Evolutionary conservation across 176 grass and related monocot genomes (phyloP), one percentile per base, ranked within the genome.

Genomic region (Puccinellia tenuiflora): DNA sequence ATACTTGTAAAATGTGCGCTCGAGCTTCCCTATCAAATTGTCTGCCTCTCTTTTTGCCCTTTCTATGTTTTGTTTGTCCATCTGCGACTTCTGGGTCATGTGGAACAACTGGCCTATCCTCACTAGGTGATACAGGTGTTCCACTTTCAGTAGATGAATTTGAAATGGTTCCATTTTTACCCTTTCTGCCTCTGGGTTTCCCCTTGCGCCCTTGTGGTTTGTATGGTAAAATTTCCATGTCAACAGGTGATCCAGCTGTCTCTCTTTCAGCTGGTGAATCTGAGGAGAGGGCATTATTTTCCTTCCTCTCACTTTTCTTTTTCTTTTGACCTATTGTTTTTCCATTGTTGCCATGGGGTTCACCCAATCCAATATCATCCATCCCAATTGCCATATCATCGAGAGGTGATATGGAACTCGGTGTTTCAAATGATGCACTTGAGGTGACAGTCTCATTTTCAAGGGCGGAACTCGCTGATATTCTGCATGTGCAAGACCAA

Each of bases 11-110:
- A 88, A 95, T 86, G 62, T 90, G 74, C 14, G 89, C 92, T 85
- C 96, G 96, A 78, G 65, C 88, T 60, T 95, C 96, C 79, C 96
- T 83, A 85, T 98, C 96, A 91, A 98, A 98, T 73, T 79, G 87
- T 7, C 92, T 90, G 54, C 96, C 96, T 90, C 90, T 98, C 82
- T 98, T 98, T 85, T 81, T 93, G 39, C 68, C 82, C 28, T 91
- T 90, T 77, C 43, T 71, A 29, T 71, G 42, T 77, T 79, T 81
- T 79, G 13, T 76, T 68, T 81, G 51, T 21, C 13, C 82, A 72
- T 85, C 67, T 91, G 46, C 1, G n/a, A 78, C 75, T 43, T 62
- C 70, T 55, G 53, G 20, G 77, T 91, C 87, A 88, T 53, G 57
- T 75, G 70, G 68, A 79, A 88, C 64, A 62, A 91, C 48, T 39